Evolutionary conservation across 495 filamentous ascomycete species (phyloP).

Genomic region (Hypomontagnella submonticulosa): DNA sequence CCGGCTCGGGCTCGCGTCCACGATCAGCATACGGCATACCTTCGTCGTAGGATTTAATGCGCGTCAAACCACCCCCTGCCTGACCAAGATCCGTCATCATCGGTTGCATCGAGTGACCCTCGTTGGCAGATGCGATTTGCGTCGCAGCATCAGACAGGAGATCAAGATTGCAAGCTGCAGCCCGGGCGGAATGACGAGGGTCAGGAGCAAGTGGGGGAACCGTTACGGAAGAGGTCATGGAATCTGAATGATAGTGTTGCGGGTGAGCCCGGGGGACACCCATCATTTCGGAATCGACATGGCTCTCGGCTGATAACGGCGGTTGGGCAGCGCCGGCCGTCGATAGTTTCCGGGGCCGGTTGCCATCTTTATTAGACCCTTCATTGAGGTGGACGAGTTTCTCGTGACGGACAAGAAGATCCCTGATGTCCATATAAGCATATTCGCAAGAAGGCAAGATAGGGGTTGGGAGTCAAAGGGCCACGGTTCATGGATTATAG

Average conservation of each 20-base stretch:
- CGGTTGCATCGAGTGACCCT: conserved; percentile 60
- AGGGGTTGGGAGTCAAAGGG: conserved; percentile 20
- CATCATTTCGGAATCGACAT: conserved; percentile 58
- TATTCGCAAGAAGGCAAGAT: conserved; percentile 45
- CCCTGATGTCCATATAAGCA: conserved; percentile 70
- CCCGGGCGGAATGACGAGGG: conserved; percentile 53
- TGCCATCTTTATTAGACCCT: conserved; percentile 59
- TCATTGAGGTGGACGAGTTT: conserved; percentile 78
- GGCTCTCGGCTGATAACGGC: conserved; percentile 52
- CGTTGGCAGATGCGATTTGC: conserved; percentile 60
- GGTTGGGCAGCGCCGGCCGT: conserved; percentile 51
- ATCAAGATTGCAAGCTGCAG: conserved; percentile 63
- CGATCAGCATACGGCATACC: conserved; percentile 56
- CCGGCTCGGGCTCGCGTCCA: conserved; percentile 54
- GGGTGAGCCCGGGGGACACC: conserved; percentile 51
- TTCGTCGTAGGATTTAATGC: conserved; percentile 61
- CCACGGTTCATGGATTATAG: conserved; percentile 27
- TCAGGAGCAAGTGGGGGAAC: conserved; percentile 54
- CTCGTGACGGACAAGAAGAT: conserved; percentile 77
- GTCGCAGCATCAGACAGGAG: conserved; percentile 64
- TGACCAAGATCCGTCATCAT: conserved; percentile 58
- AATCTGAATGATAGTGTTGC: conserved; percentile 53
- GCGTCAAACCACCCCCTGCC: conserved; percentile 49
- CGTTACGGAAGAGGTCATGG: conserved; percentile 51
- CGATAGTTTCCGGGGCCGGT: conserved; percentile 59